These are phyloP conservation scores for Cladophialophora yegresii DNA, from an alignment of 2,329 filamentous ascomycete genomes.

Conservation along the genomic window DNA sequence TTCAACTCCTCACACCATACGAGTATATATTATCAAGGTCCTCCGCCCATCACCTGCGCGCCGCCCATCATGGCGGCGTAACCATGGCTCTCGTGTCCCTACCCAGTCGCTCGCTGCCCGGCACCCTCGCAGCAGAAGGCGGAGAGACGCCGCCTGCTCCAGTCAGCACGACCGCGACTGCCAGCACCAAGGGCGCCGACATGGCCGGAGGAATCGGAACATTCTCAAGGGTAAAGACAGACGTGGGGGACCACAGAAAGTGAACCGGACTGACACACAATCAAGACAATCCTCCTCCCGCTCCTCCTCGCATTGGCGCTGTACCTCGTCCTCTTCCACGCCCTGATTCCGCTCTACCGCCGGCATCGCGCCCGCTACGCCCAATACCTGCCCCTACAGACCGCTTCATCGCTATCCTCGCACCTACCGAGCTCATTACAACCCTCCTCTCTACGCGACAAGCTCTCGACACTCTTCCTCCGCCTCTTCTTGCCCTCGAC, in stretches of 20 bases:
- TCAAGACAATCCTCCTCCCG: conserved; percentile 68
- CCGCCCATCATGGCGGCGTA: conserved; percentile 32
- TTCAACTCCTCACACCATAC: conserved; percentile 1
- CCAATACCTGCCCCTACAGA: conserved; percentile 64
- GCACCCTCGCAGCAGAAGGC: conserved; percentile 14
- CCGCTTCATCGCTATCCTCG: conserved; percentile 57
- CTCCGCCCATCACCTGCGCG: background rate
- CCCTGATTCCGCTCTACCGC: conserved; percentile 68
- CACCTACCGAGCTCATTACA: conserved; percentile 32
- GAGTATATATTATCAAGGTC: conserved; percentile 14
- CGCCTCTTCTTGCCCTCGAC: conserved; percentile 48
- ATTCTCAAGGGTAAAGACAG: conserved; percentile 25
- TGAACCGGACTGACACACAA: conserved; percentile 1
- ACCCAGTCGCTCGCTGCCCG: conserved; percentile 22
- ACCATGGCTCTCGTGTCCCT: conserved; percentile 6
- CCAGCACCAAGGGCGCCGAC: conserved; percentile 8
- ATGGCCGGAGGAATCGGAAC: conserved; percentile 27
- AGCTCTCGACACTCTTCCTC: conserved; percentile 46
- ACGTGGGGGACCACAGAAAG: background rate
- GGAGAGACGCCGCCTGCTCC: conserved; percentile 18
- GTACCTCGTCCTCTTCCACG: conserved; percentile 66
- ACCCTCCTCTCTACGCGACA: conserved; percentile 43
- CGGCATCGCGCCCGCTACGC: conserved; percentile 70
- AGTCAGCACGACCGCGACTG: conserved; percentile 10
- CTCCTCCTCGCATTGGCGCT: conserved; percentile 69